Conservation (phyloP, 495 filamentous ascomycete species). For the Haplographium delicatum region DNA sequence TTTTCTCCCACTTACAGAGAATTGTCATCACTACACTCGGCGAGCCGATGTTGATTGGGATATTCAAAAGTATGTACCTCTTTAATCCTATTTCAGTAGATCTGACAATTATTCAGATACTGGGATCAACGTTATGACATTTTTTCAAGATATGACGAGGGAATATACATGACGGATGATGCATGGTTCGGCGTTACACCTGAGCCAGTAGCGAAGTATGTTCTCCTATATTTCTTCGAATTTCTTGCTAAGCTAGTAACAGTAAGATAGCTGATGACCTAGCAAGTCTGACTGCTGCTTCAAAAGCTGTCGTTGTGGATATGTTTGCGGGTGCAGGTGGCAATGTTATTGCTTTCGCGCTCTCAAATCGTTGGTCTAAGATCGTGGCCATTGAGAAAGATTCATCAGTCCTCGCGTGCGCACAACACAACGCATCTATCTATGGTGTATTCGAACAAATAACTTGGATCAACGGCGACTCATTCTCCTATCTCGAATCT, state of each 20-base stretch:
- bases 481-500: constrained; percentile 49
- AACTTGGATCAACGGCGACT: constrained; percentile 78
- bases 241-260: constrained; percentile 7
- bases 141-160: constrained; percentile 76
- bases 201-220: constrained; percentile 79
- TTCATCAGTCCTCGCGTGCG: constrained; percentile 70
- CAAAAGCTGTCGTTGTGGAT: constrained; percentile 66
- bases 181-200: constrained; percentile 97
- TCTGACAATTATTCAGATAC: constrained; percentile 53
- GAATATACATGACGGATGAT: constrained; percentile 83
- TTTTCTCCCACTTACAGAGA: constrained; percentile 33
- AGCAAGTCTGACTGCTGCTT: constrained; percentile 33
- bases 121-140: constrained; percentile 81
- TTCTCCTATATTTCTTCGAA: neutral
- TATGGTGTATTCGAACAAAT: constrained; percentile 80
- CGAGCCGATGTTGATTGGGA: constrained; percentile 64
- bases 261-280: constrained; percentile 81
- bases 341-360: constrained; percentile 91
- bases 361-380: constrained; percentile 65
- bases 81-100: neutral
- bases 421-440: constrained; percentile 84
- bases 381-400: constrained; percentile 88
- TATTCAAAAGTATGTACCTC: constrained; percentile 59
- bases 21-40: constrained; percentile 61
- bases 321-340: constrained; percentile 88